Evolutionary conservation across 108 stramenopile genomes (phyloP).

Genomic region (Parietichytrium sp.): DNA sequence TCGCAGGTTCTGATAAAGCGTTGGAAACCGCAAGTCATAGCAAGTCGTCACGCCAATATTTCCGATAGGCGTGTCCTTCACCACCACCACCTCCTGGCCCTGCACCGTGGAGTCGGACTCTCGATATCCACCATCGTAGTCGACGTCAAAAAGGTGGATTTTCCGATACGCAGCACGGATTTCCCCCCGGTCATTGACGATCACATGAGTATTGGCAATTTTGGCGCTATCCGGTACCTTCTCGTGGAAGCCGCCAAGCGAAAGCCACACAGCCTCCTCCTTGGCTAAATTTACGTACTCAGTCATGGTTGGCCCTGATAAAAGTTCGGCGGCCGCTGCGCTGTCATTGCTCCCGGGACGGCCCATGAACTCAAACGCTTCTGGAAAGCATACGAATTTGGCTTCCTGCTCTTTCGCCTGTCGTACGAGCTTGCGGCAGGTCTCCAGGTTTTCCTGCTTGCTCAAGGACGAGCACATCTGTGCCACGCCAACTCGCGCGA

Average conservation of each 20-base stretch:
- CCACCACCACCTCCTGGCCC: slow-evolving; percentile 74
- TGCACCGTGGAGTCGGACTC: slow-evolving; percentile 79
- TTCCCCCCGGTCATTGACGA: slow-evolving; percentile 71
- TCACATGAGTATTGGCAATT: slow-evolving; percentile 90
- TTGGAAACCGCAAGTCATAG: slow-evolving; percentile 93
- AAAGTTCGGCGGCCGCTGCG: slow-evolving; percentile 36
- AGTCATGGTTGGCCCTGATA: slow-evolving; percentile 45
- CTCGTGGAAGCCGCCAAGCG: slow-evolving; percentile 61
- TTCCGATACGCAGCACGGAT: slow-evolving; percentile 74
- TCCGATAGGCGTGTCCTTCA: slow-evolving; percentile 72
- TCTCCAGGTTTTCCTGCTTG: not conserved
- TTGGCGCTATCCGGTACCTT: slow-evolving; percentile 39
- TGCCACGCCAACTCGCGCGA: no score
- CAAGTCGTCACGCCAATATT: slow-evolving; percentile 82
- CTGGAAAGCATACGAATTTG: slow-evolving; percentile 52
- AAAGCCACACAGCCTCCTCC: slow-evolving; percentile 50
- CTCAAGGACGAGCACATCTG: no score
- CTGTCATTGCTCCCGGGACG: slow-evolving; percentile 38
- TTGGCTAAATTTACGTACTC: slow-evolving; percentile 41
- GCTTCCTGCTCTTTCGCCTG: slow-evolving; percentile 28
- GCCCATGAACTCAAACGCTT: slow-evolving; percentile 56
- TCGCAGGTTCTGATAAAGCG: slow-evolving; percentile 71
- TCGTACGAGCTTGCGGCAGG: not conserved
- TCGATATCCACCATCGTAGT: slow-evolving; percentile 54
- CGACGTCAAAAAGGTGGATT: slow-evolving; percentile 89